Percentiles rank a stretch among this genome's conserved stretches.
phyloP scores from a whole-genome alignment of 1,284 basidiomycete genomes.

The Fomitopsis pinicola region DNA sequence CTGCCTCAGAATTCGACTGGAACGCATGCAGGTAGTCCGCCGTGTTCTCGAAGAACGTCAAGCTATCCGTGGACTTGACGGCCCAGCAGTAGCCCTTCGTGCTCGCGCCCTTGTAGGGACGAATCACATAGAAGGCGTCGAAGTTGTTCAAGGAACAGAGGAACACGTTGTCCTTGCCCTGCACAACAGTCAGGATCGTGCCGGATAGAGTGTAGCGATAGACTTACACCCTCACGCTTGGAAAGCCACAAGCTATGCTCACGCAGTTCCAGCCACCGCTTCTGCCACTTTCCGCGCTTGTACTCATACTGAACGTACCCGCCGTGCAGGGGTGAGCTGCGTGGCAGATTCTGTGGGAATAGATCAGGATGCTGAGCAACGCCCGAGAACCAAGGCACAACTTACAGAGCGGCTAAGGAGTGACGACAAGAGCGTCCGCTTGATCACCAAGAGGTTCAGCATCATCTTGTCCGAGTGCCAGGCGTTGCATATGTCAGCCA shows the following conservation, averaged over 20 bases:
- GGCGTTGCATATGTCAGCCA: slow-evolving; percentile 69
- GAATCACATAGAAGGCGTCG: slow-evolving; percentile 76
- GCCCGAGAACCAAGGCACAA: slow-evolving; percentile 7
- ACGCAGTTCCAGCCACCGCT: slow-evolving; percentile 80
- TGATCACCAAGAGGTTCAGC: slow-evolving; percentile 74
- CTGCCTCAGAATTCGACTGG: slow-evolving; percentile 59
- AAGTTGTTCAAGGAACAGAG: slow-evolving; percentile 83
- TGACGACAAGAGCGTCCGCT: slow-evolving; percentile 59
- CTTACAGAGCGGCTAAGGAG: slow-evolving; percentile 57
- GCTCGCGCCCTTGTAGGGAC: slow-evolving; percentile 52
- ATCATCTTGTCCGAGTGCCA: slow-evolving; percentile 78
- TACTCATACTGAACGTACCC: slow-evolving; percentile 83
- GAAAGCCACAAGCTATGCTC: slow-evolving; percentile 83
- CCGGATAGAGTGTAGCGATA: neutral
- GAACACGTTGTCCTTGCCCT: slow-evolving; percentile 81
- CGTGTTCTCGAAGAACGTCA: slow-evolving; percentile 80
- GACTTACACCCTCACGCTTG: slow-evolving; percentile 77
- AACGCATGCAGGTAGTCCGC: slow-evolving; percentile 84
- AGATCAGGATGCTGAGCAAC: neutral
- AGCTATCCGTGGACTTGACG: slow-evolving; percentile 83
- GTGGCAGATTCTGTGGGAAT: slow-evolving; percentile 57
- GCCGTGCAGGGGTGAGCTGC: slow-evolving; percentile 62
- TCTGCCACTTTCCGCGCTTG: slow-evolving; percentile 90
- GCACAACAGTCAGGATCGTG: slow-evolving; percentile 6
- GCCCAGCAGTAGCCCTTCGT: slow-evolving; percentile 81